Evolutionary conservation across 192 early-diverging fungal genomes (phyloP), one percentile per base, ranked within the genome.

Genomic region (Backusella tuberculispora): DNA sequence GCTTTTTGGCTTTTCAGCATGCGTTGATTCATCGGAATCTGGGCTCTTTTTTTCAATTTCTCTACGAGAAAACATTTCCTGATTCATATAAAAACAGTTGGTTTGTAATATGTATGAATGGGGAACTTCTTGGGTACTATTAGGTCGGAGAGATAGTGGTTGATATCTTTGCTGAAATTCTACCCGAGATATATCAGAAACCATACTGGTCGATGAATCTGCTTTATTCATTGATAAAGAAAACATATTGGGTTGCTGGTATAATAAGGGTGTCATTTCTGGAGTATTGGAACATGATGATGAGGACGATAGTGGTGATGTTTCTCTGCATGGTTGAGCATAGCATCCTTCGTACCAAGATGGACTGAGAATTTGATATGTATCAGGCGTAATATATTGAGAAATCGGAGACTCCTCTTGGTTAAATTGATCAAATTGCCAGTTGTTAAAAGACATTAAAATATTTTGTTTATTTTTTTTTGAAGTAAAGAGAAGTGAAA

Each of bases 51-150:
- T 60, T 60, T 60, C 26, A 24, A 12, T 60, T 2, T 60, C 53
- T 60, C 26, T 26, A 60, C 53, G 21, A 26, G 53, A 60, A 9
- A 60, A 60, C 26, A 60, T 60, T 60, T 60, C 8, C 21, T 26
- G 53, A 24, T 60, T 60, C 53, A 60, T 24, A 60, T 60, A 60
- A 26, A 60, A 60, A 19, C 53, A 60, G 5, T 60, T 60, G 21
- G 53, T 60, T 60, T 60, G 53, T 12, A 60, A 60, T 9, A 60
- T 60, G 10, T 60, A 60, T 26, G 53, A 60, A 24, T 24, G 53
- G 21, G 53, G 53, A 12, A 60, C 26, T 5, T 60, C 53, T 60
- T 60, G 53, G 26, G 26, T 19, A 1, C 26, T 24, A 24, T 24
- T 24, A 24, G 21, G 10, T 24, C 26, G 53, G 21, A 24, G 7